Evolutionary conservation across 202 grass and related monocot species (phyloP), one percentile per base, ranked within the genome.

Genomic region (Setaria viridis): DNA sequence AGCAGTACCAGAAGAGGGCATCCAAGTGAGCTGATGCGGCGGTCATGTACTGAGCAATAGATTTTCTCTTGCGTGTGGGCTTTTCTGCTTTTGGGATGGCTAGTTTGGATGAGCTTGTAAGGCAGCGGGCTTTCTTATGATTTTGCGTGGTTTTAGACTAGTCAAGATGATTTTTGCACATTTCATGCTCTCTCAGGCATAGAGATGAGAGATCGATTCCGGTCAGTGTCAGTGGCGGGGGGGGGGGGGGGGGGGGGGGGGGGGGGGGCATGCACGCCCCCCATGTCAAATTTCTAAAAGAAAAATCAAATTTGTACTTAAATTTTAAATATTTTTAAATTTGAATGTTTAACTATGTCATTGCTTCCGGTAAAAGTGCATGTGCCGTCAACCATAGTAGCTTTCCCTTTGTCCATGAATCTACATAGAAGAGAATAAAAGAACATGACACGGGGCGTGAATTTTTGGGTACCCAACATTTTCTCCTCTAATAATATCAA

Each of bases 1-100:
- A 87, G 29, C 80, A 92, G 68, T 92, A 87, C 80, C 83, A 92
- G 21, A 92, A 89, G 81, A 92, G 81, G 43, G 65, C 59, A 3
- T 78, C 82, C 59, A 81, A 87, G 77, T 87, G 85, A 87, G 45
- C 11, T 30, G 32, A 35, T 17, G 9, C 1, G 12, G 3, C 25
- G 11, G 14, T 0, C 12, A 9, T 45, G 43, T 9, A 6, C 51
- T 54, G 4, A 17, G 55, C 55, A n/a, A 58, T n/a, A 20, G 16
- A n/a, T 9, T 57, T 8, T n/a, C 19, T n/a, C 5, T 57, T 8
- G 19, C 17, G 17, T 57, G 55, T 57, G 7, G 42, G 20, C 25
- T 39, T 39, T 39, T 39, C 37, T 39, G 17, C 19, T 58, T 58
- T 20, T 58, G 55, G 53, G 15, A 16, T 53, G 13, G 50, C 7